Base-by-base conservation (phyloP, 208 protist genomes). In the Acanthamoeba triangularis region DNA sequence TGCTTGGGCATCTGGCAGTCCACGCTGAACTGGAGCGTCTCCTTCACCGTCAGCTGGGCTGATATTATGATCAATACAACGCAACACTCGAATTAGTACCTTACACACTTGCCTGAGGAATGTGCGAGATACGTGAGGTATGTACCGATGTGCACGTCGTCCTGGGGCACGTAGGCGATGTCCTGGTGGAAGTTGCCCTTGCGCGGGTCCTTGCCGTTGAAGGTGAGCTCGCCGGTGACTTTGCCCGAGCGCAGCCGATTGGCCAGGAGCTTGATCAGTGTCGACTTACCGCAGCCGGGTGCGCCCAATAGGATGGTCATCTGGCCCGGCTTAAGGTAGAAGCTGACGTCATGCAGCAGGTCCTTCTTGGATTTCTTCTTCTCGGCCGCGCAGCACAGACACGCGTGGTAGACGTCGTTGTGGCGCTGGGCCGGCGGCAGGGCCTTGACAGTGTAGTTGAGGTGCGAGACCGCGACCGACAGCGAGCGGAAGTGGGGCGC, bases 111-210 rank as follows among this genome's bases (percentile, higher is more conserved):
- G 7, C 23, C 25, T 18, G 44, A 28, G 44, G 35, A 69, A 74
- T 30, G n/a, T 5, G 80, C 4, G 23, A 72, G n/a, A 30, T 35
- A 72, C 16, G 23, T 30, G 14, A 28, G 14, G 56, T 25, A 5
- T 63, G 61, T 63, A 94, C 90, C 47, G 47, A 96, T 96, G 25
- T 97, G 96, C n/a, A 95, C 80, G 63, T 97, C 96, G 18, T 59
- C 67, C 44, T 97, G 96, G 8, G 80, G 30, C 18, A 97, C 96
- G 61, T 97, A 97, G 25, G 90, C 49, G 67, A 61, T 88, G n/a
- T 93, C 14, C 20, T 52, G 63, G 67, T 59, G 28, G 5, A 56
- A 91, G 92, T 67, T 72, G 92, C 78, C 16, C 28, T 90, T 6
- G 65, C 28, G 44, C 56, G 33, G 44, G 80, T 35, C 44, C 95